Evolutionary conservation across 1,139 yeast species (phyloP).

Genomic region (Hansenula sp.): DNA sequence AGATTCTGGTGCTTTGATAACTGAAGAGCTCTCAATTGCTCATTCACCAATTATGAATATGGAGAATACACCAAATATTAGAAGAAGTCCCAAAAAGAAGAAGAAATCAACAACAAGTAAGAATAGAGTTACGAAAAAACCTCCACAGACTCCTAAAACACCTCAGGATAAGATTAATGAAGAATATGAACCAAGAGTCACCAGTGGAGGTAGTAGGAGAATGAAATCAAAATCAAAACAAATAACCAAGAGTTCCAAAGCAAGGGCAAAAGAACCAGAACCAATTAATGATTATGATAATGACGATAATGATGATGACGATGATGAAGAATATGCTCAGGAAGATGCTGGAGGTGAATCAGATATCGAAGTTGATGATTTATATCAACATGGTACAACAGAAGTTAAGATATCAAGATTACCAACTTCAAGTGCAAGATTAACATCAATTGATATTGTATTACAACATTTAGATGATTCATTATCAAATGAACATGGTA

Average conservation of each 20-base stretch:
- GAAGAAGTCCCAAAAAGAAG: constrained; percentile 9
- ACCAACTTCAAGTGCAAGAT: constrained; percentile 22
- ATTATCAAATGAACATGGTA: constrained; percentile 10
- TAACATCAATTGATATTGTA: constrained; percentile 29
- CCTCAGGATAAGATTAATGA: constrained; percentile 6
- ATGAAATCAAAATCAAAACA: constrained; percentile 1
- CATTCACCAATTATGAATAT: too few relatives aligned
- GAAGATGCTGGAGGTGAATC: neutral
- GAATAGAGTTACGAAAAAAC: neutral
- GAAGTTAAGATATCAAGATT: constrained; percentile 13
- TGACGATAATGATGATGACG: neutral
- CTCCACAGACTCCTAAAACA: constrained; percentile 9
- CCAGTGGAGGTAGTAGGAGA: too few relatives aligned
- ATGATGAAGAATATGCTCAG: neutral
- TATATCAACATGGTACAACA: neutral
- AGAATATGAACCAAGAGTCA: constrained; percentile 9
- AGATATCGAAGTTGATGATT: constrained; percentile 1
- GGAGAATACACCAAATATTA: too few relatives aligned
- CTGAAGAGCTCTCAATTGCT: constrained; percentile 11
- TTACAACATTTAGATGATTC: constrained; percentile 26
- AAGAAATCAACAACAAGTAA: neutral
- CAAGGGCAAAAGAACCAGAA: neutral
- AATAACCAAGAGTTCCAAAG: neutral
- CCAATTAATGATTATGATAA: neutral
- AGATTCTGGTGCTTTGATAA: constrained; percentile 17